Conservation (phyloP, 345 rosid genomes). For the Eucalyptus erythrocorys region DNA sequence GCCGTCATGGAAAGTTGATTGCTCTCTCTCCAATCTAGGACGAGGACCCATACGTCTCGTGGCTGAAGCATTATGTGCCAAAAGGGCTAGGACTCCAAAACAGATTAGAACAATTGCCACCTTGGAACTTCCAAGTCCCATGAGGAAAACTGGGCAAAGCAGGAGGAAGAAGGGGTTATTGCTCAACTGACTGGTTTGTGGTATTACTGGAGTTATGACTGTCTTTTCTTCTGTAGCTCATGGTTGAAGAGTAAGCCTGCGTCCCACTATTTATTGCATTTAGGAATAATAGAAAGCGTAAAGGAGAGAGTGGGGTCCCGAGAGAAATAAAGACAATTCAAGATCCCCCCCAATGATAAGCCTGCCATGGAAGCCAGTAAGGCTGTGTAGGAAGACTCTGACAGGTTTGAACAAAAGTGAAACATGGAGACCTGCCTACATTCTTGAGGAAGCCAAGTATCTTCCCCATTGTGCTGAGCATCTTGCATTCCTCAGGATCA, state of each 20-base stretch:
- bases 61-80: conserved; percentile 22
- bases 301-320: background rate
- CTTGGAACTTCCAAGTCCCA: background rate
- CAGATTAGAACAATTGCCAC: conserved; percentile 26
- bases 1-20: background rate
- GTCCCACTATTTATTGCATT: background rate
- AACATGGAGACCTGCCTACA: conserved; percentile 23
- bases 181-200: background rate
- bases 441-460: conserved; percentile 66
- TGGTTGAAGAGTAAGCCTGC: background rate
- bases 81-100: conserved; percentile 14
- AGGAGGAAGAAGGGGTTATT: background rate
- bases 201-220: background rate
- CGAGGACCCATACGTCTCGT: conserved; percentile 22
- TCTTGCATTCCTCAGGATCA: conserved; percentile 11
- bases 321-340: background rate
- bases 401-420: conserved; percentile 76
- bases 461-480: conserved; percentile 3
- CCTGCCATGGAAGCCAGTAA: conserved; percentile 39
- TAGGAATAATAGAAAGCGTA: background rate
- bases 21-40: conserved; percentile 19
- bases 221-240: background rate
- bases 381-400: conserved; percentile 54
- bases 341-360: background rate
- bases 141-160: background rate